Evolutionary conservation across 352 stramenopile species (phyloP), one percentile per base, ranked within the genome.

Genomic region (Phytopythium helicoides): DNA sequence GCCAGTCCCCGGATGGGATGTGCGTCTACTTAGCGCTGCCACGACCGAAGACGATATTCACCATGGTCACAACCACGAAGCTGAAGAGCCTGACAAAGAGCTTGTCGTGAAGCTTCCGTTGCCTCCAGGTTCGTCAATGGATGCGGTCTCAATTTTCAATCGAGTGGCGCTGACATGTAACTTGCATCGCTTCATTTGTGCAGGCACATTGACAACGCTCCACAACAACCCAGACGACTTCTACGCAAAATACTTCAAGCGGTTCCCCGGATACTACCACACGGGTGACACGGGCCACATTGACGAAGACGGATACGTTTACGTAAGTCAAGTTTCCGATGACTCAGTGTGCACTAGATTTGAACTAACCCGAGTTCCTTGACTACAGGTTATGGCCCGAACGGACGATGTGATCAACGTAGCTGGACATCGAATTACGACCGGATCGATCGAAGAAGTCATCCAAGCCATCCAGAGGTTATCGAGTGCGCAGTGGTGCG

Each of bases 361-460:
- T 3, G 25, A n/a, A 31, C 25, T 34, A 41, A 36, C 47, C 16
- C 23, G 41, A 26, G 0, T 58, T 41, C 45, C 33, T 52, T 36
- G 1, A 34, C 40, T 49, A 23, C 51, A 88, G 77, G 86, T 97
- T 33, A 97, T 97, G 86, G 87, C 79, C 9, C 65, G 91, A 62
- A 94, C 81, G 9, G 89, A 97, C 65, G 90, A 97, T 58, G 77
- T 96, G 37, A 96, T 97, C 54, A 97, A 97, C 46, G 85, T 93
- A 25, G 76, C 87, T 0, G 90, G 87, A 6, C 89, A 97, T 53
- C 73, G 89, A 15, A 73, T 97, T 7, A 87, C 71, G 35, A 96
- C 87, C 15, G 90, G 87, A 37, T 81, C 73, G 14, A 94, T 97
- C 37, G 91, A 97, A 73, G 86, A 96, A 62, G 80, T 92, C 11